phyloP scores from a whole-genome alignment of 768 basidiomycete genomes.

The Rhodotorula kratochvilovae region DNA sequence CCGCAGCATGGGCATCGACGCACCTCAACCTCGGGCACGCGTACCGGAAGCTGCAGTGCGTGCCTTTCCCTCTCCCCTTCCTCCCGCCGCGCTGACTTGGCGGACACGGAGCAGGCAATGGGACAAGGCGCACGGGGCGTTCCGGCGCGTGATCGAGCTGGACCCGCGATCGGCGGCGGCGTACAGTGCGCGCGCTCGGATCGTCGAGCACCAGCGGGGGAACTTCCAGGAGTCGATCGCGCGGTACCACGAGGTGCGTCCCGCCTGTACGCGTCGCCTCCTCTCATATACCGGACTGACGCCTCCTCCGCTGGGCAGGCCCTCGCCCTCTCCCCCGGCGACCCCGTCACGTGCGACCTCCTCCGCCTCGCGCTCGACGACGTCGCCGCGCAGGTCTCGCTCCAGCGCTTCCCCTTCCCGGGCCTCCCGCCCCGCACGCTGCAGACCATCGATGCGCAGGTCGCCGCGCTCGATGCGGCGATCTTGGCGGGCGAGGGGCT shows the following conservation, averaged over 20 bases:
- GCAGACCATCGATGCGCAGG: conserved; percentile 22
- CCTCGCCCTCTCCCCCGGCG: conserved; percentile 23
- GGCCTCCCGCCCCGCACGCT: conserved; percentile 22
- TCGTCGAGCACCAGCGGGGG: conserved; percentile 72
- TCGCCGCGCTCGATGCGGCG: conserved; percentile 29
- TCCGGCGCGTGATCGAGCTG: conserved; percentile 74
- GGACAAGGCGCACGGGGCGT: conserved; percentile 67
- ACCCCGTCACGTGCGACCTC: conserved; percentile 29
- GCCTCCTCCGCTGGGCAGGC: conserved; percentile 3
- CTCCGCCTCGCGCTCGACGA: conserved; percentile 30
- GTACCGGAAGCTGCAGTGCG: conserved; percentile 57
- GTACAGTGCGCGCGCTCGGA: conserved; percentile 81
- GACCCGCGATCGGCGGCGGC: conserved; percentile 79
- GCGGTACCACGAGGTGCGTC: conserved; percentile 80
- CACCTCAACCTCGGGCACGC: conserved; percentile 90
- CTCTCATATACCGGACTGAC: too few species aligned
- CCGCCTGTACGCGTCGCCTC: too few species aligned
- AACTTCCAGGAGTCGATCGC: conserved; percentile 75
- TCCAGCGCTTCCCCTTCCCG: conserved; percentile 21
- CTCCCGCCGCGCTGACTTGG: background rate
- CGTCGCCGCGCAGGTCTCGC: conserved; percentile 1
- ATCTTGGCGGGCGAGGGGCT: background rate
- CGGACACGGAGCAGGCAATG: conserved; percentile 51
- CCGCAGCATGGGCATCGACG: conserved; percentile 79
- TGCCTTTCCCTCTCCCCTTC: conserved; percentile 1